Evolutionary conservation across 208 protist species (phyloP), one percentile per base, ranked within the genome.

Genomic region (Leishmania turanica): DNA sequence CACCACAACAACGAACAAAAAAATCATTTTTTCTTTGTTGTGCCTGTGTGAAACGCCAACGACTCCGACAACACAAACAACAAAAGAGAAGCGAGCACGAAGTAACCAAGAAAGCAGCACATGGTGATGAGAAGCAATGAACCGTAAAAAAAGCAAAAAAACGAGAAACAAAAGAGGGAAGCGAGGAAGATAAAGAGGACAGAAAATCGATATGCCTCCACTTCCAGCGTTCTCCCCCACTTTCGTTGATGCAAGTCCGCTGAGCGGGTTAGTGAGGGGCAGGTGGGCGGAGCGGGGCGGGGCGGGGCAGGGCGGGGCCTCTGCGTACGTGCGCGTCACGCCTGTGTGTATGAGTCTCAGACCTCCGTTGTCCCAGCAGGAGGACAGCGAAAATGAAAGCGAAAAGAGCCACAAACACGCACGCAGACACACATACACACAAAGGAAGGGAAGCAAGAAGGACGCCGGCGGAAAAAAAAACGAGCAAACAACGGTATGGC

Each of bases 391-490:
- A 45, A 79, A 45, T 45, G 27, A 56, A 72, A 54, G 7, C 19
- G 37, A 71, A 19, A 79, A 73, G 24, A 40, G n/a, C 34, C 0
- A 7, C 42, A 45, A 45, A 45, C 42, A 45, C 42, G 42, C 42
- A 45, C 42, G 42, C 42, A 45, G 42, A 7, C 42, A 45, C 42
- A 49, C 42, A 53, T 8, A 51, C 27, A 40, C n/a, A 73, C 42
- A 17, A 64, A 21, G 7, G 51, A 53, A 0, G 54, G 13, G 42
- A 21, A 7, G 27, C n/a, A 51, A 78, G n/a, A 74, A 64, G 24
- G 73, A 78, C 54, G 62, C 74, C 4, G 7, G 72, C 56, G 40
- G 51, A 60, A 77, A 71, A 53, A 77, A 37, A 15, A 40, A 56
- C 15, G 31, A 37, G 60, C 21, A 34, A 27, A 66, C 60, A 8